Conservation (phyloP, 2,329 filamentous ascomycete species). For the Diaporthe nobilis region DNA sequence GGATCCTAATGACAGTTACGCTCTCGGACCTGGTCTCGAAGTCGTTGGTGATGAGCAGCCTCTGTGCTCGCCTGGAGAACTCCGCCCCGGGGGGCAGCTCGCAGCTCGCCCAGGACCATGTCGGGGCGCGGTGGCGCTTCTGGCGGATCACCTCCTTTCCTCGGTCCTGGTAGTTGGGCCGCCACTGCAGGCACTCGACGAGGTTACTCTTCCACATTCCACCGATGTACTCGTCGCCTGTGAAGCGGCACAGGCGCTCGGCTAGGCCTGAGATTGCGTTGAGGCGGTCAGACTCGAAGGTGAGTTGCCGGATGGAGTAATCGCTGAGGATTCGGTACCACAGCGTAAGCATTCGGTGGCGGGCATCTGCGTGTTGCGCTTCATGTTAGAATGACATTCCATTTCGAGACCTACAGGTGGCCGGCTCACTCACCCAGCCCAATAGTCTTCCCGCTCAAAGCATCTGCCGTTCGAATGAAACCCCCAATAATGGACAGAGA, state of each 20-base stretch:
- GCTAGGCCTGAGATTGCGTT: constrained; percentile 30
- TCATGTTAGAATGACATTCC: not conserved
- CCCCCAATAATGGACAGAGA: constrained; percentile 19
- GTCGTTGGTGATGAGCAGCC: constrained; percentile 25
- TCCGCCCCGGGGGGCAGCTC: constrained; percentile 11
- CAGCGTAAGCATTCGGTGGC: not conserved
- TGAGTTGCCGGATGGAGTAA: constrained; percentile 26
- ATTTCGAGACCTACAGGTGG: not conserved
- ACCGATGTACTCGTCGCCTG: constrained; percentile 14
- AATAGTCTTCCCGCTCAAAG: not conserved
- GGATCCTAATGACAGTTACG: not conserved
- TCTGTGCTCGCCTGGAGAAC: not conserved
- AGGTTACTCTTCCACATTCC: constrained; percentile 8
- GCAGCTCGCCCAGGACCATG: constrained; percentile 32
- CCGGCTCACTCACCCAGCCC: not conserved
- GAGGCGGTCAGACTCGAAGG: constrained; percentile 26
- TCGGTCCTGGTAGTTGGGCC: not conserved
- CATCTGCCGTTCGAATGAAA: not conserved
- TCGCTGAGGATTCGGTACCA: constrained; percentile 27
- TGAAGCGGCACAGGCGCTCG: not conserved
- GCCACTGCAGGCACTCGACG: constrained; percentile 29
- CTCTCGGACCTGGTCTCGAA: not conserved
- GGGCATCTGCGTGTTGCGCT: not conserved
- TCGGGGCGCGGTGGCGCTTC: constrained; percentile 9
- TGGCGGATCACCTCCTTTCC: not conserved